Conservation (phyloP, 768 basidiomycete species). For the Mycena olivaceomarginata region DNA sequence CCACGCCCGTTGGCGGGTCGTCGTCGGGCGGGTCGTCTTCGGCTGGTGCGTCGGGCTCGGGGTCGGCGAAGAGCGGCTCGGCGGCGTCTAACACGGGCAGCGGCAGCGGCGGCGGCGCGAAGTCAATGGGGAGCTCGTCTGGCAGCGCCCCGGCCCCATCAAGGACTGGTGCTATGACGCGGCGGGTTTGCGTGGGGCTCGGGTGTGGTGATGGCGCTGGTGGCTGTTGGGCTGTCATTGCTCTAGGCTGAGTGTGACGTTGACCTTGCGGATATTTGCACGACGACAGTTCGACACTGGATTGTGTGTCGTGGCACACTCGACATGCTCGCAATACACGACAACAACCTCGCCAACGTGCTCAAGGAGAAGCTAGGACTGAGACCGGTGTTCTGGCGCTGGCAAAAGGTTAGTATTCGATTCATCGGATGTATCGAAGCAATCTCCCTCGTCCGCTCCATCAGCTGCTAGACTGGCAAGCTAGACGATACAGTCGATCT, state of each 20-base stretch:
- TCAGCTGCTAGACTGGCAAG: no score
- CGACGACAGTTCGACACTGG: background rate
- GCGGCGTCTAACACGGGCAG: background rate
- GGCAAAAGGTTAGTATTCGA: no score
- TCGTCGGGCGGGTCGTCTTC: background rate
- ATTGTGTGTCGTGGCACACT: background rate
- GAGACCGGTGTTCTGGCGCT: no score
- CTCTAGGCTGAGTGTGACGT: slow-evolving; percentile 16
- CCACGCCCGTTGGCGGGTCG: background rate
- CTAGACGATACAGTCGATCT: no score
- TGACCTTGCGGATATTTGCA: background rate
- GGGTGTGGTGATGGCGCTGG: slow-evolving; percentile 31
- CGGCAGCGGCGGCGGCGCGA: background rate
- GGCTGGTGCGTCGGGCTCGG: background rate
- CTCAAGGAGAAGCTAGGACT: no score
- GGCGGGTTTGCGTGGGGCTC: slow-evolving; percentile 33
- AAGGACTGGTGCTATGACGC: slow-evolving; percentile 10
- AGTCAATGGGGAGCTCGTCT: no score
- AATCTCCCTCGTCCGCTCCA: no score
- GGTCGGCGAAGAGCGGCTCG: background rate
- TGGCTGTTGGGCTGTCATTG: slow-evolving; percentile 32
- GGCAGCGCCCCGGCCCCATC: slow-evolving; percentile 9
- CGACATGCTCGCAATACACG: no score
- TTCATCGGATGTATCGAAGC: no score
- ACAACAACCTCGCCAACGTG: no score